phyloP scores from a whole-genome alignment of 2,329 filamentous ascomycete species.

The Fusarium vanettenii region DNA sequence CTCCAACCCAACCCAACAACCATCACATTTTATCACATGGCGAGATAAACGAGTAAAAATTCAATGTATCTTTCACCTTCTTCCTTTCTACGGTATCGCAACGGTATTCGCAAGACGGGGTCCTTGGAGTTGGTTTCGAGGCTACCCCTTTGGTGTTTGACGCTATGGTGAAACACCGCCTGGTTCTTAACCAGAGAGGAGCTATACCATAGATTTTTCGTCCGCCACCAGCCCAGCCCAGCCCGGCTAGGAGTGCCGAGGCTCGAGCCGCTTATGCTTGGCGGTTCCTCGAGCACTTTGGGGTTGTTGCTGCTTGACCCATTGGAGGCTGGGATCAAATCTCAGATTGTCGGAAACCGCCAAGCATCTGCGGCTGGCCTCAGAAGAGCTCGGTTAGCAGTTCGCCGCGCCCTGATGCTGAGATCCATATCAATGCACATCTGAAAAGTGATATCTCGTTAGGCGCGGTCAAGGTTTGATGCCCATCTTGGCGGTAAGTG shows the following conservation, averaged over 20 bases:
- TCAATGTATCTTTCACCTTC: neutral
- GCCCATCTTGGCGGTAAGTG: slow-evolving; percentile 23
- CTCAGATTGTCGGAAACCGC: neutral
- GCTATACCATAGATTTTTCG: slow-evolving; percentile 20
- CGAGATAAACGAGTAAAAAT: neutral
- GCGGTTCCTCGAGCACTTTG: slow-evolving; percentile 20
- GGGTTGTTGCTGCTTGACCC: slow-evolving; percentile 14
- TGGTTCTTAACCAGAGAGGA: slow-evolving; percentile 24
- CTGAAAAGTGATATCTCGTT: slow-evolving; percentile 17
- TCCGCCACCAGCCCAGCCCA: slow-evolving; percentile 23
- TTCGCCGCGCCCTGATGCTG: slow-evolving; percentile 20
- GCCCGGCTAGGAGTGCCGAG: slow-evolving; percentile 21
- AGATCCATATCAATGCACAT: slow-evolving; percentile 26
- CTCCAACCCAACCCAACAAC: neutral
- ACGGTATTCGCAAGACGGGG: slow-evolving; percentile 14
- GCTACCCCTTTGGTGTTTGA: slow-evolving; percentile 16
- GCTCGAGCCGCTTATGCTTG: slow-evolving; percentile 13
- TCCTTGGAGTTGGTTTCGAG: neutral
- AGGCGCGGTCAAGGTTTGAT: slow-evolving; percentile 31
- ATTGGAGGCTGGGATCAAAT: slow-evolving; percentile 30
- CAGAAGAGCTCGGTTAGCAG: slow-evolving; percentile 19
- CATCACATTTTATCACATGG: neutral
- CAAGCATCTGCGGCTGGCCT: slow-evolving; percentile 21
- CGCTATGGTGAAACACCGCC: slow-evolving; percentile 34
- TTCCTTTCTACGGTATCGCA: slow-evolving; percentile 26